Base-by-base conservation (phyloP, 495 filamentous ascomycete species). In the Aspergillus carlsbadensis region DNA sequence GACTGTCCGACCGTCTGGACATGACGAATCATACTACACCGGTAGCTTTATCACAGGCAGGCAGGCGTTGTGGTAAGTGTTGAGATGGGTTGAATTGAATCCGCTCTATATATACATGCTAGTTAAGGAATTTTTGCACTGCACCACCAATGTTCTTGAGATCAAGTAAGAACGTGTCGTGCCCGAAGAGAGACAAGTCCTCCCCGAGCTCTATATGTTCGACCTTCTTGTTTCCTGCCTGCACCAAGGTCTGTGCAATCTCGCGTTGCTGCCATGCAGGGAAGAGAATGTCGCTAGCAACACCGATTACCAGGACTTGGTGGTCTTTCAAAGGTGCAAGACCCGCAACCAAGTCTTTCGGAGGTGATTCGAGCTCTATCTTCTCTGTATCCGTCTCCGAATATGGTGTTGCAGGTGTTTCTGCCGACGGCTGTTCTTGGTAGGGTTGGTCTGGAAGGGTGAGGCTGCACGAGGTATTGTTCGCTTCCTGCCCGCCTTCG, bases 201-300 rank as follows among this genome's bases (percentile, higher is more conserved):
- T 96, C 91, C 37, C 91, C 94, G 24, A 98, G 74, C 68, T 99
- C 95, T 8, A 91, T 80, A 73, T 99, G 91, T 50, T 84, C 85
- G 2, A 98, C 91, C 10, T 73, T 83, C 52, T 79, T 72, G 62
- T 96, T 98, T 2, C 95, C 94, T 0, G 80, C 79, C 26, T 77
- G 79, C 50, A 84, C 81, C 60, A 99, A 72, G 1, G 95, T 88
- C 65, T 91, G 84, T 2, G 94, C 95, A 59, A 98, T 86, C 71
- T 99, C 94, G 35, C 90, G 83, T 76, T 99, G 94, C 72, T 99
- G 94, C 93, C 94, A 99, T 2, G 95, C 91, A 1, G 94, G 94
- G 75, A 99, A 99, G 35, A 99, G 75, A 54, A 96, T 98, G 67
- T 99, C 94, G 65, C 91, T 96, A 1, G 90, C 90, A 10, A 98